Evolutionary conservation across 202 grass and related monocot species (phyloP).

Genomic region (Zizania palustris): DNA sequence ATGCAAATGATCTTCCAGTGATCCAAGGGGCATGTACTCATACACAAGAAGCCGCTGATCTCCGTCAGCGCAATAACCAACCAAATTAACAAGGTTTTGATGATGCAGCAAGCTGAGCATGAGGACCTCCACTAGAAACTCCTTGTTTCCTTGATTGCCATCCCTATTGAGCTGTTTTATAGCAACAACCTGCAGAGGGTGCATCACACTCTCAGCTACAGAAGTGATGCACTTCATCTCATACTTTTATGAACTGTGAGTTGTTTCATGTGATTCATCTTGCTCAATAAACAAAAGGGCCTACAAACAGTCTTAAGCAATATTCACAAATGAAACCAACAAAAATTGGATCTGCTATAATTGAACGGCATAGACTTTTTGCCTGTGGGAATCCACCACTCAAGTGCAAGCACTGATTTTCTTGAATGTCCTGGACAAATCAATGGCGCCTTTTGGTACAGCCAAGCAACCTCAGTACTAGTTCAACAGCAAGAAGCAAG

Average conservation of each 20-base stretch:
- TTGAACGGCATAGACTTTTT: constrained; percentile 38
- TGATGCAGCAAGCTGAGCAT: constrained; percentile 98
- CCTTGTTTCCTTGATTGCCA: constrained; percentile 95
- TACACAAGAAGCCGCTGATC: constrained; percentile 98
- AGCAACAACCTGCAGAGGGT: constrained; percentile 75
- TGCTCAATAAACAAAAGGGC: constrained; percentile 31
- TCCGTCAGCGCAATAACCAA: constrained; percentile 96
- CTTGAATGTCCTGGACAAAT: constrained; percentile 49
- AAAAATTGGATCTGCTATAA: constrained; percentile 43
- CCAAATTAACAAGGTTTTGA: constrained; percentile 88
- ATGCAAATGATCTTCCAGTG: constrained; percentile 95
- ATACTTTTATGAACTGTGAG: constrained; percentile 8
- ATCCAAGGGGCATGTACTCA: constrained; percentile 96
- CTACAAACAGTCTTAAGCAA: constrained; percentile 20
- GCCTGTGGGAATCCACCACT: constrained; percentile 45
- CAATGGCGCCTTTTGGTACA: constrained; percentile 39
- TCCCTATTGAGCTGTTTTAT: constrained; percentile 95
- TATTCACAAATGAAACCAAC: constrained; percentile 8
- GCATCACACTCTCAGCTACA: constrained; percentile 32
- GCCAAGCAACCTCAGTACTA: constrained; percentile 38
- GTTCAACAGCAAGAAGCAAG: constrained; percentile 44
- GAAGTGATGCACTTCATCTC: neutral
- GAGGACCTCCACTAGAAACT: constrained; percentile 98
- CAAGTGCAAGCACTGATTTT: constrained; percentile 45
- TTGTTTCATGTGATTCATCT: constrained; percentile 38